phyloP scores from a whole-genome alignment of 371 early-diverging fungal genomes.

The Mucor circinelloides region DNA sequence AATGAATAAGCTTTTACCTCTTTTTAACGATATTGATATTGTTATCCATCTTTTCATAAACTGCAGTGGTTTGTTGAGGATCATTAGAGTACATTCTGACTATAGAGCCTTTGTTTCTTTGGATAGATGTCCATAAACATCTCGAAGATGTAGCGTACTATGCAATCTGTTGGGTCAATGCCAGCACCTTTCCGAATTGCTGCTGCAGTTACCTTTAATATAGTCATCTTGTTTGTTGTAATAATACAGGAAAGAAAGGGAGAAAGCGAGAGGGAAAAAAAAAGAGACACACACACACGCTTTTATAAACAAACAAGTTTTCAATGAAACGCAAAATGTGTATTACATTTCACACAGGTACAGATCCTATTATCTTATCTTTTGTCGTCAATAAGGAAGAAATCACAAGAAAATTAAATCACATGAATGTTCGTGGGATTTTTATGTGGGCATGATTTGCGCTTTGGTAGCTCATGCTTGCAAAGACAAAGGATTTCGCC shows the following conservation, averaged over 20 bases:
- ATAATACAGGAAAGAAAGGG: not conserved
- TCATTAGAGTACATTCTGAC: not conserved
- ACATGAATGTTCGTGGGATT: slow-evolving; percentile 2
- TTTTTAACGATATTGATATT: slow-evolving; percentile 88
- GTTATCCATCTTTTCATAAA: slow-evolving; percentile 63
- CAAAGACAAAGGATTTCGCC: too few species aligned
- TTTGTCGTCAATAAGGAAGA: not conserved
- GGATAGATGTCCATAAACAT: not conserved
- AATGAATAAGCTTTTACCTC: slow-evolving; percentile 54
- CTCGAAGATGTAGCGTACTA: not conserved
- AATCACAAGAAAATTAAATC: not conserved
- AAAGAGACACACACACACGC: not conserved
- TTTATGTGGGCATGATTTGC: not conserved
- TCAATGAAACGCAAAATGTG: not conserved
- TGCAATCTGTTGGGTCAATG: too few species aligned
- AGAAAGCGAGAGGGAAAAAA: not conserved
- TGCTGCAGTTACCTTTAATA: not conserved
- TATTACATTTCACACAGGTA: not conserved
- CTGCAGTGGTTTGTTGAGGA: not conserved
- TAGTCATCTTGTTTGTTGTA: not conserved
- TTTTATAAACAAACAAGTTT: not conserved
- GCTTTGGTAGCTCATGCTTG: too few species aligned
- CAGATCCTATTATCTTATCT: not conserved
- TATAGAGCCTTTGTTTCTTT: not conserved
- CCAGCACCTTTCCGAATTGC: too few species aligned